Evolutionary conservation across 345 rosid genomes (phyloP), one percentile per base, ranked within the genome.

Genomic region (Orychophragmus violaceus): DNA sequence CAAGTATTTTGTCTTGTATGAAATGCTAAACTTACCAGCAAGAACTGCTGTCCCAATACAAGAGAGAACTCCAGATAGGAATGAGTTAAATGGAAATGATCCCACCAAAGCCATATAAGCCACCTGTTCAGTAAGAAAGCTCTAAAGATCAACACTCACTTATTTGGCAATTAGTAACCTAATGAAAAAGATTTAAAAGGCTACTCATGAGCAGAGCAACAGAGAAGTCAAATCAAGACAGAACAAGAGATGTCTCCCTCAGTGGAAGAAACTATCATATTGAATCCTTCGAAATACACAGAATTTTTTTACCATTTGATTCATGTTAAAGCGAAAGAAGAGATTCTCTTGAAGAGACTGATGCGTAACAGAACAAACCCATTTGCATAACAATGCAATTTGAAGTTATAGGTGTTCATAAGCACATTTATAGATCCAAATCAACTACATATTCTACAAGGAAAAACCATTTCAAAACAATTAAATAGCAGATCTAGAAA

Each of bases 31-130:
- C 86, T 81, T 66, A 91, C 98, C 99, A 64, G 98, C 99, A 70
- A 95, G 99, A 64, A 95, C 96, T 4, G 99, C 96, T 2, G 96
- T 95, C 45, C 99, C 98, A 4, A 86, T 62, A 76, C 96, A 91
- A 70, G 99, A 95, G 78, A 95, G 99, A 28, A 95, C 83, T 62
- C 98, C 99, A 10, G 96, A 95, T 9, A 94, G 87, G 77, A 94
- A 94, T 10, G 99, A 94, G 74, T 95, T 95, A 82, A 95, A 95
- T 3, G 99, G 98, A 65, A 95, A 95, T 56, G 99, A 89, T 70
- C 99, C 98, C 59, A 91, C 99, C 65, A 84, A 8, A 62, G 96
- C 96, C 97, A 95, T 86, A 82, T 95, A 95, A 63, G 65, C 96
- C 22, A 91, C 91, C 98, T 95, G 75, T 14, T 68, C 57, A 75